Evolutionary conservation across 176 grass and related monocot genomes (phyloP), one percentile per base, ranked within the genome.

Genomic region (Juncus effusus): DNA sequence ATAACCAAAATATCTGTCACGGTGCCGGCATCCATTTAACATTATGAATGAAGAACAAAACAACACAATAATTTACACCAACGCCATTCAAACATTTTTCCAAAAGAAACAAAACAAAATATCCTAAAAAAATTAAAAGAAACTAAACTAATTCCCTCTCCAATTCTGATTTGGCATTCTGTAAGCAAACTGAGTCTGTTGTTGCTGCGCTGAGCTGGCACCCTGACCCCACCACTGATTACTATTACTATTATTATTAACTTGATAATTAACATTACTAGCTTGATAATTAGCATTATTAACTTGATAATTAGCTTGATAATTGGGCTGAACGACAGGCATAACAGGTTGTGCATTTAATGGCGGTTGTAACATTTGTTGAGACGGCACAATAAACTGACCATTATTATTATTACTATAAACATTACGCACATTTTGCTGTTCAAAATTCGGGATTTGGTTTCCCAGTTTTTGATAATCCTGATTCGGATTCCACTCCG

Each of bases 401-500:
- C 3, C 42, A 80, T 72, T 16, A 76, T 70, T 3, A 77, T 64
- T 42, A 78, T 51, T 2, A 72, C 70, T 1, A 45, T 59, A 3
- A 6, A 6, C 6, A 6, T 6, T 9, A 6, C 9, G 44, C 9
- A 47, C 44, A 47, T 9, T 58, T 65, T 52, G 74, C 19, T 13
- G 13, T 59, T 60, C 3, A 8, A 53, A 40, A 47, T 52, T 64
- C 44, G 40, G 76, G 40, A 47, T 47, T 47, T 28, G 19, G 19
- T 28, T 28, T 28, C 19, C 19, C 19, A 1, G 19, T 28, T 47
- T 47, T 51, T 63, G 67, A 64, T 37, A 52, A 67, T 74, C 61
- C 62, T 72, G 77, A 65, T 63, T 78, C 3, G 94, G 94, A 14
- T 75, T 77, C 94, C 94, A 99, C 61, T 90, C 87, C 59, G 84